Percentiles rank a stretch among this genome's conserved stretches.
Evolutionary conservation across 805 yeast genomes (phyloP).

Genomic region (Teunomyces barrocoloradensis): DNA sequence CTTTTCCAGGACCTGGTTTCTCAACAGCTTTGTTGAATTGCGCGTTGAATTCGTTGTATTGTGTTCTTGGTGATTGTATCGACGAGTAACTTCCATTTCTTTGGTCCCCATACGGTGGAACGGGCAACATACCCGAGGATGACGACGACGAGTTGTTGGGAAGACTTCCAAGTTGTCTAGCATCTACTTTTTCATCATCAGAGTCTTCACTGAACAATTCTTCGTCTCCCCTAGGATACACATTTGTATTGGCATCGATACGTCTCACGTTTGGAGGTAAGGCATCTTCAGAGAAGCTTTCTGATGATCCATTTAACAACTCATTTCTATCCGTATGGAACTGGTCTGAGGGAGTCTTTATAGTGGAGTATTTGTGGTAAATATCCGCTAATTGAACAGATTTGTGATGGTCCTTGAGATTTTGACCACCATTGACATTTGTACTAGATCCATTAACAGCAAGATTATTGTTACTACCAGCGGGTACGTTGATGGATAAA

Average conservation of each 20-base stretch:
- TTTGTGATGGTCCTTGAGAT: slow-evolving; percentile 22
- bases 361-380: slow-evolving; percentile 40
- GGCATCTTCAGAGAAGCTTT: slow-evolving; percentile 32
- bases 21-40: slow-evolving; percentile 32
- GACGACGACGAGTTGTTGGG: slow-evolving; percentile 6
- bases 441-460: not conserved
- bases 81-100: slow-evolving; percentile 37
- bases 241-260: slow-evolving; percentile 23
- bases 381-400: slow-evolving; percentile 43
- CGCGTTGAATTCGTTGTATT: slow-evolving; percentile 39
- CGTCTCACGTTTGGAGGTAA: slow-evolving; percentile 31
- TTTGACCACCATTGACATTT: not conserved
- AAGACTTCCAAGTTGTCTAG: slow-evolving; percentile 18
- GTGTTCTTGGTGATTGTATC: slow-evolving; percentile 43
- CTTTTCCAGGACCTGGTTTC: slow-evolving; percentile 1
- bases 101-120: slow-evolving; percentile 22
- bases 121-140: slow-evolving; percentile 14
- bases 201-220: slow-evolving; percentile 36
- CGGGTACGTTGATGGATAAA: slow-evolving; percentile 1
- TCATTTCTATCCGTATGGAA: slow-evolving; percentile 34
- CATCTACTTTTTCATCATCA: slow-evolving; percentile 16
- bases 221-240: slow-evolving; percentile 37
- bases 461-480: not conserved
- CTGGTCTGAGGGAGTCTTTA: slow-evolving; percentile 40
- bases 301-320: slow-evolving; percentile 36